Base-by-base conservation (phyloP, 352 stramenopile genomes). In the Phytopythium boreale region DNA sequence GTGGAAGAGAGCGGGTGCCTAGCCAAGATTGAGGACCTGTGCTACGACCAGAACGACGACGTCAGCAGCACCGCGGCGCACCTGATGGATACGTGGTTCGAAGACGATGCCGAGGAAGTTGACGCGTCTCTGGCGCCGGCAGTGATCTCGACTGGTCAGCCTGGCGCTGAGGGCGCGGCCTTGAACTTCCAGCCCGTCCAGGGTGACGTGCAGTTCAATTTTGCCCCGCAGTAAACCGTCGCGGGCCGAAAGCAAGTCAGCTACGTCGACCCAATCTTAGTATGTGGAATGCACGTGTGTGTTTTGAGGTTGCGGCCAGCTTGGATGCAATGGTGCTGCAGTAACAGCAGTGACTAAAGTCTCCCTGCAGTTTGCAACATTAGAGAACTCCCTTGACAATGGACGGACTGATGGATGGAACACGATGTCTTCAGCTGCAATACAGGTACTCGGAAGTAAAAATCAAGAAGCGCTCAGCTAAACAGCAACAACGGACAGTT, bases 31-130 rank as follows among this genome's bases (percentile, higher is more conserved):
- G 84, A 95, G 43, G 85, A 92, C 59, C 71, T 95, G 29, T 89
- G 80, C 41, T 95, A 91, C 65, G 84, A 93, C 57, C 63, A 87
- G 61, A 95, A 95, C 60, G 78, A 88, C 49, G 80, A 92, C 56
- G 82, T 95, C 44, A 92, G 84, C 61, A 75, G 71, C 17, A 85
- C 85, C 55, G 84, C 87, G 41, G 78, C 76, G 61, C 82, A 91
- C 57, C 59, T 95, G 57, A 88, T 95, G 75, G 87, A 95, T 62
- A 88, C 79, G 69, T 95, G 80, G 81, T 95, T 95, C 60, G 75
- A 88, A 37, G 69, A 77, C 56, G 78, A 75, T 15, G 79, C 84
- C 24, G 80, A 91, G 31, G 72, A 73, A 26, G 64, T 63, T 9
- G 77, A 88, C 57, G 60, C 61, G 12, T 59, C 68, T 20, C 57